A percentile compares a stretch with the other conserved stretches of the same genome.
Evolutionary conservation across 768 basidiomycete species (phyloP).

Genomic region (Boletus subparvulus): DNA sequence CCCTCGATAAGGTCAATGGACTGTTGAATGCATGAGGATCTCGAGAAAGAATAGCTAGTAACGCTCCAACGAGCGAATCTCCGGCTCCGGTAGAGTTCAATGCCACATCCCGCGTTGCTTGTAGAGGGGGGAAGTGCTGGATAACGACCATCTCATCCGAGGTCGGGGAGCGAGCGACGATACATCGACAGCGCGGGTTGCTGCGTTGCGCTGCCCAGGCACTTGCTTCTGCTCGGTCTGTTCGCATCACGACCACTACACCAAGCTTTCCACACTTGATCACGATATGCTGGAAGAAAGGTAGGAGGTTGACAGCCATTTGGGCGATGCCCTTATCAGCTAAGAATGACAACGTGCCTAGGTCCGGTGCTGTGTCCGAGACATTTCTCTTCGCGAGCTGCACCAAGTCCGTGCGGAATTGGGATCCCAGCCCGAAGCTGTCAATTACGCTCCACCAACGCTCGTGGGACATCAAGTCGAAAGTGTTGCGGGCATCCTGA

Average conservation of each 20-base stretch:
- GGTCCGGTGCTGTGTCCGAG: slow-evolving; percentile 39
- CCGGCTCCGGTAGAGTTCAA: slow-evolving; percentile 91
- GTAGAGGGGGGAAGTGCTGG: slow-evolving; percentile 69
- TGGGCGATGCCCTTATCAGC: slow-evolving; percentile 70
- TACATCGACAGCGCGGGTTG: slow-evolving; percentile 44
- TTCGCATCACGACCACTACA: slow-evolving; percentile 60
- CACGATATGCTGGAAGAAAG: slow-evolving; percentile 80
- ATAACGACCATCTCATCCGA: slow-evolving; percentile 55
- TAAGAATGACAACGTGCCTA: slow-evolving; percentile 59
- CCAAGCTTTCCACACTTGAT: slow-evolving; percentile 82
- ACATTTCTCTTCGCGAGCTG: slow-evolving; percentile 51
- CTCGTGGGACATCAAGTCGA: slow-evolving; percentile 51
- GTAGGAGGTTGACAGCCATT: slow-evolving; percentile 79
- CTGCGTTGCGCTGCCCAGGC: slow-evolving; percentile 53
- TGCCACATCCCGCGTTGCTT: slow-evolving; percentile 34
- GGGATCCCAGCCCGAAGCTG: slow-evolving; percentile 59
- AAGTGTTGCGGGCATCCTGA: slow-evolving; percentile 45
- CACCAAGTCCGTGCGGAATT: slow-evolving; percentile 66
- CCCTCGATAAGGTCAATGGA: slow-evolving; percentile 41
- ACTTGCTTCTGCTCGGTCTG: slow-evolving; percentile 40
- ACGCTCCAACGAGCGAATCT: slow-evolving; percentile 82
- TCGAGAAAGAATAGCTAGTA: slow-evolving; percentile 65
- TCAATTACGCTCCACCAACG: slow-evolving; percentile 69
- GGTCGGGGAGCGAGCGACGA: slow-evolving; percentile 50
- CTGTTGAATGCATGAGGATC: slow-evolving; percentile 45